phyloP scores from a whole-genome alignment of 2,329 filamentous ascomycete species.

The Hypoxylon sp. region DNA sequence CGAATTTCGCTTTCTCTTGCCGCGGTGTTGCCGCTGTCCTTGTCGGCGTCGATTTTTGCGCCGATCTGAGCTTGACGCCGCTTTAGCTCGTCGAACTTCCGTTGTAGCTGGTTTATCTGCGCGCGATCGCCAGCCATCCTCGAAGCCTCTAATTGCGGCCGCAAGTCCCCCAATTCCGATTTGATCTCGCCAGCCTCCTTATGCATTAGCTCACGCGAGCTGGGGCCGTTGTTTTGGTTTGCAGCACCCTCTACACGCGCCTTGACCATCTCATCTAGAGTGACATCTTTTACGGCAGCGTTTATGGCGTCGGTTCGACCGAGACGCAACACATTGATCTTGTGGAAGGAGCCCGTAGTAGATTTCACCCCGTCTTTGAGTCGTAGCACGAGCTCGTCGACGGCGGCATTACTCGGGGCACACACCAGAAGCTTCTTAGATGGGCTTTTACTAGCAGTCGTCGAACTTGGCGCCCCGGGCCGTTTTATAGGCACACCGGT shows the following conservation, averaged over 20 bases:
- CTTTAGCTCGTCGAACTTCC: constrained; percentile 80
- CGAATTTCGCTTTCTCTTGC: constrained; percentile 87
- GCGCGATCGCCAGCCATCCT: constrained; percentile 61
- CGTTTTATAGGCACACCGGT: constrained; percentile 56
- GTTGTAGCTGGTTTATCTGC: constrained; percentile 65
- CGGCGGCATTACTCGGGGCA: constrained; percentile 97
- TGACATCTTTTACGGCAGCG: constrained; percentile 85
- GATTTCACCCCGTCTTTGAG: constrained; percentile 88
- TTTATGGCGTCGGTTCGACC: constrained; percentile 95
- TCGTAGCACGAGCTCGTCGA: constrained; percentile 93
- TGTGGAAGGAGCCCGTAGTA: constrained; percentile 72
- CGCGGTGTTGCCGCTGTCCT: constrained; percentile 83
- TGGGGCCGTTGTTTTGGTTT: constrained; percentile 64
- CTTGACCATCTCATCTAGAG: constrained; percentile 89
- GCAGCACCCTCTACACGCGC: constrained; percentile 70
- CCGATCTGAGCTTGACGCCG: constrained; percentile 79
- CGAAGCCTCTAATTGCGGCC: constrained; percentile 74
- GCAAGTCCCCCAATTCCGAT: constrained; percentile 73
- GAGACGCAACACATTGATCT: constrained; percentile 87
- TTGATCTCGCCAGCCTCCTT: constrained; percentile 76
- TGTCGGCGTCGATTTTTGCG: constrained; percentile 83
- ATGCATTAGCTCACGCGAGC: constrained; percentile 66
- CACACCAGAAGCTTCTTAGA: constrained; percentile 92
- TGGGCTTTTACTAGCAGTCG: constrained; percentile 46
- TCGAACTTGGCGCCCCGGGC: constrained; percentile 48